phyloP scores from a whole-genome alignment of 495 filamentous ascomycete genomes.

The Pyrenula massariospora region DNA sequence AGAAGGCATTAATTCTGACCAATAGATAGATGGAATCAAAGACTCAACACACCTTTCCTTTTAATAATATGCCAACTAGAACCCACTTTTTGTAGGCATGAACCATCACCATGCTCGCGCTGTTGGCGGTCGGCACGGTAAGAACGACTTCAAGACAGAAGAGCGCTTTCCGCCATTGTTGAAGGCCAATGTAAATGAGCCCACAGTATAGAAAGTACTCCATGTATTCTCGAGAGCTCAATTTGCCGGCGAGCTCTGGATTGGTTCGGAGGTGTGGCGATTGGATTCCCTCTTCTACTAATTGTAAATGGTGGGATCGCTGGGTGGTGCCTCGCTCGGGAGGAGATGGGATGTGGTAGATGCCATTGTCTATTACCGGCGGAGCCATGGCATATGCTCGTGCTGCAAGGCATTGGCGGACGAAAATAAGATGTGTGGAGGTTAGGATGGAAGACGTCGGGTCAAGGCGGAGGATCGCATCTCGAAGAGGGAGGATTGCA shows the following conservation, averaged over 20 bases:
- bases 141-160: conserved; percentile 60
- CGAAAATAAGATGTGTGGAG: conserved; percentile 48
- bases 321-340: conserved; percentile 15
- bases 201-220: conserved; percentile 72
- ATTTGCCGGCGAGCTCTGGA: conserved; percentile 43
- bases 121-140: conserved; percentile 44
- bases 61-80: conserved; percentile 58
- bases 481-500: conserved; percentile 46
- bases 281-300: conserved; percentile 19
- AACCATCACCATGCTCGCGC: conserved; percentile 64
- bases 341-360: conserved; percentile 51
- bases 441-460: conserved; percentile 61
- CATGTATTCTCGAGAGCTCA: conserved; percentile 49
- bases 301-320: conserved; percentile 10
- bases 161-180: conserved; percentile 60
- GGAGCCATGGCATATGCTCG: conserved; percentile 42
- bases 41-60: conserved; percentile 48
- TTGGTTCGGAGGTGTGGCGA: conserved; percentile 41
- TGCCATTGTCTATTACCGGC: conserved; percentile 56
- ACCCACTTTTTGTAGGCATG: conserved; percentile 94
- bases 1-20: conserved; percentile 8
- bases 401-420: conserved; percentile 45
- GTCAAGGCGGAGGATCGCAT: conserved; percentile 62
- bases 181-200: conserved; percentile 62
- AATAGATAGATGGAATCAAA: not conserved